Percentiles rank a stretch among this genome's conserved stretches.
phyloP scores from a whole-genome alignment of 2,329 filamentous ascomycete genomes.

The Pyrenochaeta sp. region DNA sequence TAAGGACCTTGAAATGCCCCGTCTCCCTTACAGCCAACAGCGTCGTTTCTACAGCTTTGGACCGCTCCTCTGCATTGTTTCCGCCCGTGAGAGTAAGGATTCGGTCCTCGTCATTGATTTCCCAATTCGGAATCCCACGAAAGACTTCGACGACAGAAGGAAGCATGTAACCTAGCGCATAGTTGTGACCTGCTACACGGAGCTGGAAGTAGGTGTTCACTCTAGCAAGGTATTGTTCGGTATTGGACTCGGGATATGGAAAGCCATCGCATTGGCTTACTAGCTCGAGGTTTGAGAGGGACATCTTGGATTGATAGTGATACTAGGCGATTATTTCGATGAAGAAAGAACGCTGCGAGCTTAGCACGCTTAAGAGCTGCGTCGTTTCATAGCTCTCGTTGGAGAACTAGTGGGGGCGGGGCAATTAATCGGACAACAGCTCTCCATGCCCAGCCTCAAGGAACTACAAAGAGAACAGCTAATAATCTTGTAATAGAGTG shows the following conservation, averaged over 20 bases:
- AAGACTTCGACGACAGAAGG: slow-evolving; percentile 68
- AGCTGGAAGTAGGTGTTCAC: slow-evolving; percentile 68
- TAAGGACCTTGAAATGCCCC: slow-evolving; percentile 76
- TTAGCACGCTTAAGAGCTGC: slow-evolving; percentile 5
- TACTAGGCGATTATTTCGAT: no score
- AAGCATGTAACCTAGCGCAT: slow-evolving; percentile 66
- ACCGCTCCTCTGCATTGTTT: slow-evolving; percentile 70
- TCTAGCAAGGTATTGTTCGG: slow-evolving; percentile 63
- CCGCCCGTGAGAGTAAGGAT: slow-evolving; percentile 71
- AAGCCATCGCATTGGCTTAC: slow-evolving; percentile 75
- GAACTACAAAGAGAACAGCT: no score
- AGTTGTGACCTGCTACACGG: slow-evolving; percentile 71
- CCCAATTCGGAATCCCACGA: slow-evolving; percentile 66
- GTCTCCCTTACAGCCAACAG: slow-evolving; percentile 73
- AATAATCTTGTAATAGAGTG: no score
- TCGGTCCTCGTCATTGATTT: slow-evolving; percentile 66
- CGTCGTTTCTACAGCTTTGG: slow-evolving; percentile 64
- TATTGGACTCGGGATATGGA: slow-evolving; percentile 73
- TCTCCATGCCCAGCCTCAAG: not conserved
- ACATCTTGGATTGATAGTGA: slow-evolving; percentile 25
- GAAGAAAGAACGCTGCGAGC: not conserved
- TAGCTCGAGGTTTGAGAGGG: slow-evolving; percentile 62
- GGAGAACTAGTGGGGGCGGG: slow-evolving; percentile 36
- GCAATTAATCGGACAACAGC: slow-evolving; percentile 11
- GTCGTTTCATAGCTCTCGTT: slow-evolving; percentile 15